Evolutionary conservation across 1,284 basidiomycete species (phyloP), one percentile per base, ranked within the genome.

Genomic region (Marasmius fiardii): DNA sequence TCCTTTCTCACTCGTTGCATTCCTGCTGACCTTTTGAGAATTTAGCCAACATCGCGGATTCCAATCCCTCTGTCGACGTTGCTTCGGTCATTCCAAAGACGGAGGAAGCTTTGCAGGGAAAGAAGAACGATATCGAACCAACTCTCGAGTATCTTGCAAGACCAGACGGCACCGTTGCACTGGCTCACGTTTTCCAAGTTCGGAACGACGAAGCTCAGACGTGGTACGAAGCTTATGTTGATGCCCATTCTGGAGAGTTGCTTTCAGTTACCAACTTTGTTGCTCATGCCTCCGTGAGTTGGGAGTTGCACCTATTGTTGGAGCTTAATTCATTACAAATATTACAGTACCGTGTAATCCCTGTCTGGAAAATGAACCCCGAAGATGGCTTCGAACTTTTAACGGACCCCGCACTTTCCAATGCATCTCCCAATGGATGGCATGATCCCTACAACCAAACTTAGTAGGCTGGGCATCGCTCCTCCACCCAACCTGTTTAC

Each of bases 201-300:
- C 77, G 79, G 65, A 81, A 80, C 56, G 75, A 77, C 18, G 68
- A 68, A 58, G 70, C 74, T 34, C 75, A 78, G 55, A 74, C 76
- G 26, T 86, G 82, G 82, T 78, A 78, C 63, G 80, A 85, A 68
- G 84, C 81, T 0, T 83, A 81, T 64, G 78, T 87, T 49, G 82
- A 85, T 59, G 80, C 81, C 16, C 75, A 79, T 60, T 70, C 74
- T 26, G 80, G 80, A 20, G 76, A 82, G 45, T 65, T 86, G 34
- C 64, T 83, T 12, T 73, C 75, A 28, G 72, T 83, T n/a, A 78
- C 76, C 49, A 81, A 86, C 65, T 87, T 79, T 58, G 77, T 78
- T 21, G 65, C 73, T 7, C 67, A 78, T 50, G 72, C 75, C 23
- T 70, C 74, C 4, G 77, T 79, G 57, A 58, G 75, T 68, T 18